Percentiles rank a stretch among this genome's conserved stretches.
phyloP scores from a whole-genome alignment of 2,329 filamentous ascomycete genomes.

The Sarocladiaceae sp. region DNA sequence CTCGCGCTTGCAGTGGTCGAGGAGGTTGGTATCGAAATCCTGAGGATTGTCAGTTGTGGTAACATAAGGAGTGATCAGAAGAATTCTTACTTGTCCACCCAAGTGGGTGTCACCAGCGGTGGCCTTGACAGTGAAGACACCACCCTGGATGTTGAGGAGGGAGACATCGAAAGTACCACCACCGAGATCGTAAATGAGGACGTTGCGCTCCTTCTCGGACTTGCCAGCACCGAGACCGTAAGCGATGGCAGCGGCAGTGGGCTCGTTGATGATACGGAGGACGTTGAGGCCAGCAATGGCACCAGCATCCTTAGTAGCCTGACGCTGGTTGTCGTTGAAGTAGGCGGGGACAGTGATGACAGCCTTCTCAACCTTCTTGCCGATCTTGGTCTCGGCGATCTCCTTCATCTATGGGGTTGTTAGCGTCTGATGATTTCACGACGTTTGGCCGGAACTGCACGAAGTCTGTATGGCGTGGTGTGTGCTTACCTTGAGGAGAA shows the following conservation, averaged over 20 bases:
- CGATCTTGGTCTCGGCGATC: constrained; percentile 95
- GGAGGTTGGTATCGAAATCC: constrained; percentile 93
- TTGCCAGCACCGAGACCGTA: constrained; percentile 96
- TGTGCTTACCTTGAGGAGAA: constrained; percentile 81
- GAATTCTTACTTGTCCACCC: constrained; percentile 86
- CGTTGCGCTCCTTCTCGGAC: constrained; percentile 96
- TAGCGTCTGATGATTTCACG: constrained; percentile 13
- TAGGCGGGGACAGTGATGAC: constrained; percentile 99
- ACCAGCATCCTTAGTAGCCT: constrained; percentile 98
- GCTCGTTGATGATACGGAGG: constrained; percentile 99
- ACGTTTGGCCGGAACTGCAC: no score
- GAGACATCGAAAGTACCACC: constrained; percentile 99
- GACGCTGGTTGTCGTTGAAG: constrained; percentile 99
- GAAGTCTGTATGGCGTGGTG: no score
- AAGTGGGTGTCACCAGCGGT: constrained; percentile 97
- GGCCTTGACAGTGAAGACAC: constrained; percentile 98
- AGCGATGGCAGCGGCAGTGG: constrained; percentile 94
- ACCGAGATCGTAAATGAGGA: constrained; percentile 99
- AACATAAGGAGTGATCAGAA: no score
- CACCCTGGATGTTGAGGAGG: constrained; percentile 96
- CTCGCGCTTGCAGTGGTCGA: constrained; percentile 96
- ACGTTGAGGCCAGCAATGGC: constrained; percentile 96
- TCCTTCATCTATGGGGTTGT: constrained; percentile 80
- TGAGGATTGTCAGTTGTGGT: constrained; percentile 67
- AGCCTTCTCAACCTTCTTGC: constrained; percentile 98